Base-by-base conservation (phyloP, 2,329 filamentous ascomycete genomes). In the Aureobasidium sp. region DNA sequence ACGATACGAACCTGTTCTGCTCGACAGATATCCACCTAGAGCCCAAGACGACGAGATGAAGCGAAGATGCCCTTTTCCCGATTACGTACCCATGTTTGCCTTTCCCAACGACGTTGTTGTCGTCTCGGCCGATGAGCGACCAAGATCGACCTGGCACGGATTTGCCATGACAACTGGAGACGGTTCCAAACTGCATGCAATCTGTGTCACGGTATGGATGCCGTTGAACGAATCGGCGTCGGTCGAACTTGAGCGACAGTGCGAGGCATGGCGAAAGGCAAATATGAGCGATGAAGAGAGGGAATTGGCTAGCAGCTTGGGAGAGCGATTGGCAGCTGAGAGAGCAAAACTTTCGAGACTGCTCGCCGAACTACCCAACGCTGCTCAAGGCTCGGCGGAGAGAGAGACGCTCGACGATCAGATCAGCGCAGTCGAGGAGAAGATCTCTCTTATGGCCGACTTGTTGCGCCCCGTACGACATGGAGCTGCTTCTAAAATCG, bases 71-170 rank as follows among this genome's bases (percentile, higher is more conserved):
- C 87, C 84, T 62, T 97, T 99, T 71, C 94, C 94, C 0, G 94
- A 99, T 72, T 99, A 97, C 70, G 91, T 99, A 19, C 94, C 94
- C 62, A 97, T 99, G 94, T 99, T 99, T 75, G 92, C 94, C 60
- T 99, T 97, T 70, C 94, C 94, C 49, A 97, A 97, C 74, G 94
- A 99, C 73, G 94, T 99, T 68, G 91, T 91, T 66, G 94, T 99
- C 58, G 90, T 97, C 11, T 97, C 94, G 1, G 92, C 92, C 1
- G 94, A 99, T 70, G 91, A 96, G 72, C 84, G 92, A 64, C 94
- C 94, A 0, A 83, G 91, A 64, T 93, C 94, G n/a, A 97, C 92
- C 27, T 99, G 94, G 94, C 94, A 99, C 75, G 94, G 94, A 53
- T 99, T 99, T 71, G 92, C 91, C 65, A 97, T 99, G 94, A 99